Base-by-base conservation (phyloP, 2,329 filamentous ascomycete species). In the Colletotrichum costaricense region DNA sequence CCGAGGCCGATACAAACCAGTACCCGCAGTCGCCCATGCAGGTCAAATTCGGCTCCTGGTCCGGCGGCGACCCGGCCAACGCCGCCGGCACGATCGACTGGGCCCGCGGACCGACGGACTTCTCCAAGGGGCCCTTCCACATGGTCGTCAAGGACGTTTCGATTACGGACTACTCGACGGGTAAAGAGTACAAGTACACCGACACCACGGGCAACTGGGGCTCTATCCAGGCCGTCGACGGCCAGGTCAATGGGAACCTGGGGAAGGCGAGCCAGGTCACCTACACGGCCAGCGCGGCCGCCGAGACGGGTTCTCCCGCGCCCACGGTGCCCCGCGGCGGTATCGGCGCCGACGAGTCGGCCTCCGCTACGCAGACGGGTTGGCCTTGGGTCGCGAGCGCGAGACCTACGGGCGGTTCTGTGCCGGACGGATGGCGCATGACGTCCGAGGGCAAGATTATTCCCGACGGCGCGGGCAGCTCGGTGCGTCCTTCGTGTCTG, bases 1-100 rank as follows among this genome's bases (percentile, higher is more conserved):
- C 85, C 63, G 91, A 94, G 65, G 94, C 95, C 73, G 89, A 92
- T 74, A 80, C 86, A 68, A 88, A 87, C 75, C 94, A 97, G 83
- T 99, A 97, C 80, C 97, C 97, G 8, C 97, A 99, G 85, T 95
- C 95, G 1, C 97, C 97, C 4, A 98, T 98, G 95, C 93, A 95
- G 84, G 86, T 98, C 84, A 97, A 96, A 84, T 92, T 98, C 78
- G 97, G 97, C 74, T 87, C 93, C 69, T 99, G 97, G 97, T 92
- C 94, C 66, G 97, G 95, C 79, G 97, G 97, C 77, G 97, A 98
- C 82, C 84, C 94, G 0, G 88, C 87, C 77, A 98, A 98, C 82
- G 80, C 92, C 1, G 82, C 88, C 16, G 97, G 97, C 71, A 98
- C 96, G 19, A 94, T 98, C 78, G 87, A 91, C 76, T 99, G 97